Base-by-base conservation (phyloP, 352 stramenopile genomes). In the Pythium chondricola region DNA sequence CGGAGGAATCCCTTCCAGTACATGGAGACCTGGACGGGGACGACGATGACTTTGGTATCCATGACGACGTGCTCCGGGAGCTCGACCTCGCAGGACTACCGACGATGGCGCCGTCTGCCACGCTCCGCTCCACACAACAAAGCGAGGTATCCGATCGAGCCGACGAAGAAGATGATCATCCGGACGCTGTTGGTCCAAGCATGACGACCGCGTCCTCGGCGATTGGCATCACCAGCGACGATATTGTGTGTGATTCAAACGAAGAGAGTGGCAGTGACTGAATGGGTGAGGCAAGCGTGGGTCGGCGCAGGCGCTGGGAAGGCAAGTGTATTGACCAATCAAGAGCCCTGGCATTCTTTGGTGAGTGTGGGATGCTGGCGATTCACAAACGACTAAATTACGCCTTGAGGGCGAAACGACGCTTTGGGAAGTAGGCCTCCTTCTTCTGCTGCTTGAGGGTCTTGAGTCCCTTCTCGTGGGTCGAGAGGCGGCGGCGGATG, bases 381-480 rank as follows among this genome's bases (percentile, higher is more conserved):
- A n/a, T n/a, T n/a, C n/a, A n/a, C n/a, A n/a, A n/a, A n/a, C n/a
- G n/a, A n/a, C n/a, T 67, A 56, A 69, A 63, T 97, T 98, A 98
- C 48, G 96, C 96, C 90, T 98, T 99, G 67, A 99, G 80, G 53
- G 96, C 95, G 77, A 92, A 99, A 61, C 95, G 94, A 52, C 95
- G 80, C 75, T 89, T 96, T 43, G 96, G 95, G 71, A 98, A 98
- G 77, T 98, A 97, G 33, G 76, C 74, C 52, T 95, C 88, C 88
- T 98, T 98, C 88, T 96, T 97, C 63, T 87, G 67, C 66, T 97
- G 74, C 80, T 96, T 97, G 52, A 91, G 63, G 44, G 92, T 98
- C 76, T 97, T 98, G 60, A 88, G 69, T 27, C 67, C 78, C 74
- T 88, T 88, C 77, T 99, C 89, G 57, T 97, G 85, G 71, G 88